Evolutionary conservation across 2,329 filamentous ascomycete species (phyloP), one percentile per base, ranked within the genome.

Genomic region (Dryadomyces quercus-mongolicae): DNA sequence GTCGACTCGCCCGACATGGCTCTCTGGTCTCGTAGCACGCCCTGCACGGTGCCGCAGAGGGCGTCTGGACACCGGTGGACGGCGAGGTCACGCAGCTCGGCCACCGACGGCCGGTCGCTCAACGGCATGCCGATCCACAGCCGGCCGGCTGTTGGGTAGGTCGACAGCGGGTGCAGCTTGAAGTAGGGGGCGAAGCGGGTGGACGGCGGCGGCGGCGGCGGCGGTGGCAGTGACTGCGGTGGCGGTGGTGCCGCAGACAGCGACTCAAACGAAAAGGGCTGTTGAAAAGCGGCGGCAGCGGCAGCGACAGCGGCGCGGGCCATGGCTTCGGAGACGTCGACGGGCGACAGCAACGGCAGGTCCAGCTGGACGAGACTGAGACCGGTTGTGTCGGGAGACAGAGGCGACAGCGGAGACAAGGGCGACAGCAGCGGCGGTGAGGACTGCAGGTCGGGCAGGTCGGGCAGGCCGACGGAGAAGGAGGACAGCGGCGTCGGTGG

Each of bases 121-220:
- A 91, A 7, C 16, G 40, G 67, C 15, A 82, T 83, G 38, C 76
- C 79, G 45, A 88, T 77, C 85, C 86, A 92, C 43, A 85, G 70
- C 61, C 72, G 75, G 60, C 65, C 66, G 56, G 63, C 73, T 56
- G 71, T 64, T 6, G 74, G 69, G 38, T 84, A 71, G 13, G 73
- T 75, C 3, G 84, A 86, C n/a, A 75, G 73, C 0, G 80, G 76
- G 59, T 86, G 78, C 5, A 88, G 73, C n/a, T 84, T 81, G 60
- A 91, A 77, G 67, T 82, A 89, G 13, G 86, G 76, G 2, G 82
- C 75, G 45, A 82, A 50, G 45, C 45, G 45, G 45, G 51, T n/a
- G n/a, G n/a, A n/a, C 53, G 54, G 6, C 12, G 50, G 9, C 48
- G 49, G 8, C 50, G 56, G n/a, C 38, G 38, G 6, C 46, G 49